Evolutionary conservation across 495 filamentous ascomycete species (phyloP).

Genomic region (Gamarada debralockiae): DNA sequence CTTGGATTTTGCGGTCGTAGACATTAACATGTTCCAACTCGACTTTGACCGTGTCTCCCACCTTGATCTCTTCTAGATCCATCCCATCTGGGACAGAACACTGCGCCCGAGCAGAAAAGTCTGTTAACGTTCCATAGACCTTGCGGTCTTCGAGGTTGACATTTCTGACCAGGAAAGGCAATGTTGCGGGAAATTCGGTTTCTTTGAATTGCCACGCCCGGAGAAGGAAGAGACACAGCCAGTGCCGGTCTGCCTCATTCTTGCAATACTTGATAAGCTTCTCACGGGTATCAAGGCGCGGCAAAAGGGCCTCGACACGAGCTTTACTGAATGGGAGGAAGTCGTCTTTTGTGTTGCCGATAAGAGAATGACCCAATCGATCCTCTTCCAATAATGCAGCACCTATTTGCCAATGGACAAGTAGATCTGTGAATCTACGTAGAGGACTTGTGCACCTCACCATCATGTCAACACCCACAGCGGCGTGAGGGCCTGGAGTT

Average conservation of each 20-base stretch:
- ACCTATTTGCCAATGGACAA: constrained; percentile 92
- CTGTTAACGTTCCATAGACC: neutral
- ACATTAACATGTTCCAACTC: constrained; percentile 55
- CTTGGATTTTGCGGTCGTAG: constrained; percentile 40
- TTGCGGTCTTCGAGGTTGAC: neutral
- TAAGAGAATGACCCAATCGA: constrained; percentile 46
- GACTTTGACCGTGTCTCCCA: constrained; percentile 55
- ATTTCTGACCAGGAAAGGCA: constrained; percentile 47
- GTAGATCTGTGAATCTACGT: constrained; percentile 75
- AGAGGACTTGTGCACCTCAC: constrained; percentile 82
- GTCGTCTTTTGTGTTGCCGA: constrained; percentile 33
- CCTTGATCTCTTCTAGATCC: constrained; percentile 25
- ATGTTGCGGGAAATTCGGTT: constrained; percentile 54
- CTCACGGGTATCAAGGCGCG: constrained; percentile 47
- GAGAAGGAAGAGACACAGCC: constrained; percentile 66
- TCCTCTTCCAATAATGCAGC: constrained; percentile 71
- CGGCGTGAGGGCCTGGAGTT: constrained; percentile 48
- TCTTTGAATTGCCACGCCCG: constrained; percentile 75
- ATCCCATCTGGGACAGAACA: constrained; percentile 28
- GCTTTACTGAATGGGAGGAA: constrained; percentile 61
- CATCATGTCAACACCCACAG: constrained; percentile 67
- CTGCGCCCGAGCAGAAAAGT: constrained; percentile 22
- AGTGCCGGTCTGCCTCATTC: constrained; percentile 38
- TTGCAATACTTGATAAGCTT: constrained; percentile 30
- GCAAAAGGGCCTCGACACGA: constrained; percentile 51